Evolutionary conservation across 768 basidiomycete genomes (phyloP).

Genomic region (Lepiota subincarnata): DNA sequence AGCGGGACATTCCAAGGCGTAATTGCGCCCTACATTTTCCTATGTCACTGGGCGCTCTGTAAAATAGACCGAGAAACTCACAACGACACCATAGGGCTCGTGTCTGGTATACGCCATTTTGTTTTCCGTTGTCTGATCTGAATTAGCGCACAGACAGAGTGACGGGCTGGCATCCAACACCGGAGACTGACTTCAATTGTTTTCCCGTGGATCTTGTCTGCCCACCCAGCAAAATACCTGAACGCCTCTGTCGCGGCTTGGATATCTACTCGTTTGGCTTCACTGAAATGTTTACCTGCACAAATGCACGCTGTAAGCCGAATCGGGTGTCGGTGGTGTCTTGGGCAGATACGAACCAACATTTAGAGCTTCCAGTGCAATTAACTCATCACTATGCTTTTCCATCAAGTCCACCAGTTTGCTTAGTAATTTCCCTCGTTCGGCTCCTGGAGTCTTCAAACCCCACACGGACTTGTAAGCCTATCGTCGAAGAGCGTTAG

Average conservation of each 20-base stretch:
- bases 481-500: slow-evolving; percentile 6
- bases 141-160: neutral
- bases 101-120: slow-evolving; percentile 68
- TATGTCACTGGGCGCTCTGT: too few relatives aligned
- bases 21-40: slow-evolving; percentile 35
- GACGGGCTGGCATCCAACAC: neutral
- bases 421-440: slow-evolving; percentile 52
- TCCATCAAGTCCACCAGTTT: slow-evolving; percentile 68
- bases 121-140: slow-evolving; percentile 39
- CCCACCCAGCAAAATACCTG: slow-evolving; percentile 86
- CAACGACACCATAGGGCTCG: slow-evolving; percentile 57
- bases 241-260: slow-evolving; percentile 43
- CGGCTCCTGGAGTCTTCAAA: slow-evolving; percentile 46
- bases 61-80: slow-evolving; percentile 10
- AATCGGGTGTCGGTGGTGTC: neutral
- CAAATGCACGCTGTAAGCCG: neutral
- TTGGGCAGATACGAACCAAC: slow-evolving; percentile 38
- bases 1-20: slow-evolving; percentile 60
- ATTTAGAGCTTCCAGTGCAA: slow-evolving; percentile 72
- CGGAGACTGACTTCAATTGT: slow-evolving; percentile 51
- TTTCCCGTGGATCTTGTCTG: slow-evolving; percentile 79
- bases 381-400: slow-evolving; percentile 54
- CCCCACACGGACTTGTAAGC: slow-evolving; percentile 68
- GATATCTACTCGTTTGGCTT: slow-evolving; percentile 49
- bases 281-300: slow-evolving; percentile 50